Percentiles rank a stretch among this genome's conserved stretches.
Evolutionary conservation across 163 green algal species (phyloP).

Genomic region (Picocystis sp.): DNA sequence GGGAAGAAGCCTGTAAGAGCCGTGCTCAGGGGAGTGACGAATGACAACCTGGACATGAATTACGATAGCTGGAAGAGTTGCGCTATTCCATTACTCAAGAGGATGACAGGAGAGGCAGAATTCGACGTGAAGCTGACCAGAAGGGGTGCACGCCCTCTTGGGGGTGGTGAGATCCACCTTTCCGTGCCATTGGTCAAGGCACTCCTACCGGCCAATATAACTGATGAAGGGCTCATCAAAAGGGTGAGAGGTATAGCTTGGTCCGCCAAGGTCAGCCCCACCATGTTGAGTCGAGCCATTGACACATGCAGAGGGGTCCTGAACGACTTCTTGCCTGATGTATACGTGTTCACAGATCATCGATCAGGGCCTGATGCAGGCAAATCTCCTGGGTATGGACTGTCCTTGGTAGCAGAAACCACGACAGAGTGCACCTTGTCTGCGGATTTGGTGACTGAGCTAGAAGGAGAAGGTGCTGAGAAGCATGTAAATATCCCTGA

Average conservation of each 20-base stretch:
- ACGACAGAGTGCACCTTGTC: conserved; percentile 67
- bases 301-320: conserved; percentile 33
- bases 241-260: conserved; percentile 86
- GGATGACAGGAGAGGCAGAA: conserved; percentile 41
- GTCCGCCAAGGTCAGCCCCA: conserved; percentile 49
- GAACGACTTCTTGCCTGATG: conserved; percentile 82
- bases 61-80: conserved; percentile 78
- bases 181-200: conserved; percentile 38
- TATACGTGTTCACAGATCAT: conserved; percentile 98
- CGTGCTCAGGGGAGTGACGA: conserved; percentile 82
- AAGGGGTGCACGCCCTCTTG: conserved; percentile 22
- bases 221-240: conserved; percentile 82
- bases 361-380: conserved; percentile 46
- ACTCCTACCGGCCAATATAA: conserved; percentile 38
- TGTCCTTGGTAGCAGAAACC: conserved; percentile 89
- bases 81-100: conserved; percentile 72
- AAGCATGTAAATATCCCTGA: conserved; percentile 48
- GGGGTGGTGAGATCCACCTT: conserved; percentile 66
- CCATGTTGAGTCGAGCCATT: background rate
- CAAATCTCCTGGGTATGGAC: conserved; percentile 72
- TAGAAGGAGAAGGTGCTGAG: conserved; percentile 8
- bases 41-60: conserved; percentile 57
- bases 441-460: conserved; percentile 40
- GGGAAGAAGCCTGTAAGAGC: conserved; percentile 78
- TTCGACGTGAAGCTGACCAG: conserved; percentile 42